Conservation (phyloP, 2,329 filamentous ascomycete species). For the Aspergillus hiratsukae region DNA sequence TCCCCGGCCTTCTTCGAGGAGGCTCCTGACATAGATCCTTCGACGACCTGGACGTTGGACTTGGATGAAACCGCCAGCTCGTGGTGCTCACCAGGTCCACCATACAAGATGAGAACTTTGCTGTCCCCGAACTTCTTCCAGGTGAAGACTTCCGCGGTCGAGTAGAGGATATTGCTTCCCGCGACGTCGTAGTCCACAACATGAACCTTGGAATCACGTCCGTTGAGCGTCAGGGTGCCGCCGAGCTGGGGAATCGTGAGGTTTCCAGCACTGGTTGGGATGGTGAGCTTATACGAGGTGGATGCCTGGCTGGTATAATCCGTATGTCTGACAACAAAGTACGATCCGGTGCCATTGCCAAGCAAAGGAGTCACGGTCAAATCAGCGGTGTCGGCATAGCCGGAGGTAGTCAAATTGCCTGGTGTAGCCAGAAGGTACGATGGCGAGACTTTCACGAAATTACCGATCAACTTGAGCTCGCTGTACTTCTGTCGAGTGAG, state of each 20-base stretch:
- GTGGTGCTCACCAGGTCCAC: slow-evolving; percentile 37
- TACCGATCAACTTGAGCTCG: slow-evolving; percentile 70
- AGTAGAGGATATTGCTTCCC: slow-evolving; percentile 40
- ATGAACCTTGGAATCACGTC: slow-evolving; percentile 44
- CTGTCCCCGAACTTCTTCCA: slow-evolving; percentile 57
- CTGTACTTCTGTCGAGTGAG: slow-evolving; percentile 71
- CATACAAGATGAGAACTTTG: slow-evolving; percentile 45
- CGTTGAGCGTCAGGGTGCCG: slow-evolving; percentile 35
- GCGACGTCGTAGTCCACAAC: slow-evolving; percentile 40
- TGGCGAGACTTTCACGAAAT: slow-evolving; percentile 69
- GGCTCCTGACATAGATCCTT: slow-evolving; percentile 30
- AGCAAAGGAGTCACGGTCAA: slow-evolving; percentile 59
- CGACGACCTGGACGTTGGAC: slow-evolving; percentile 24
- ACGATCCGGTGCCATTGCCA: slow-evolving; percentile 49
- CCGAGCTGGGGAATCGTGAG: slow-evolving; percentile 40
- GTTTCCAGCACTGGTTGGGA: slow-evolving; percentile 43
- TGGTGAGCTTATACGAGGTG: slow-evolving; percentile 59
- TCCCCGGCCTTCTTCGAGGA: slow-evolving; percentile 25
- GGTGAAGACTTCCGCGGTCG: slow-evolving; percentile 43
- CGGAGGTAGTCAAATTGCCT: slow-evolving; percentile 36
- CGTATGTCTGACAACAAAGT: slow-evolving; percentile 62
- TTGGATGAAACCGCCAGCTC: slow-evolving; percentile 36
- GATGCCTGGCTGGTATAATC: slow-evolving; percentile 58
- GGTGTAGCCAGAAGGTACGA: slow-evolving; percentile 61
- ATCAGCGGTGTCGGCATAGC: slow-evolving; percentile 51